Conservation (phyloP, 1,139 yeast species). For the Ashbya aceris region DNA sequence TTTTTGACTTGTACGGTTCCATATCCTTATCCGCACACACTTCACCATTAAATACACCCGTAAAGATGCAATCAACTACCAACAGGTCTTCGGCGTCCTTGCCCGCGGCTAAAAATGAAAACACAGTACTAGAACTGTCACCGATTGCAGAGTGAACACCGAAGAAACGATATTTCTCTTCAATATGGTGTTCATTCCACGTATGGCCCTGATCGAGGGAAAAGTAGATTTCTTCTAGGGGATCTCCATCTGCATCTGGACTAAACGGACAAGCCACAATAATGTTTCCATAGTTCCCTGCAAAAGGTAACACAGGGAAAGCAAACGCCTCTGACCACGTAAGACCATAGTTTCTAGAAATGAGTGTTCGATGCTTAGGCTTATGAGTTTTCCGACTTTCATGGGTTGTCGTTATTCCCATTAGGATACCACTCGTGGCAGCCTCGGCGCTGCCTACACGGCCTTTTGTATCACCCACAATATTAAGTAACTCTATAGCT, state of each 20-base stretch:
- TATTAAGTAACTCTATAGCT: neutral
- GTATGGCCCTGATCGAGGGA: constrained; percentile 69
- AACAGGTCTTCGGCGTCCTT: constrained; percentile 5
- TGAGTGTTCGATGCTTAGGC: constrained; percentile 35
- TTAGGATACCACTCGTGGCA: neutral
- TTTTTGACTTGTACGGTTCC: constrained; percentile 53
- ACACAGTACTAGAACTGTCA: constrained; percentile 65
- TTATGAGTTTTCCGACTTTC: constrained; percentile 13
- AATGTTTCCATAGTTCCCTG: constrained; percentile 77
- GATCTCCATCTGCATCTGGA: constrained; percentile 24
- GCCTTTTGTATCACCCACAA: no score
- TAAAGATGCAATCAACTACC: constrained; percentile 50
- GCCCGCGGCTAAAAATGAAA: constrained; percentile 42
- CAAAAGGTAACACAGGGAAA: constrained; percentile 48
- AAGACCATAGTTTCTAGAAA: constrained; percentile 73
- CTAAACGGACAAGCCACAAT: constrained; percentile 44
- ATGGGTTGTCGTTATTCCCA: neutral
- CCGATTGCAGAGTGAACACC: constrained; percentile 45
- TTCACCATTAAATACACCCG: constrained; percentile 43
- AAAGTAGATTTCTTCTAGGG: constrained; percentile 36
- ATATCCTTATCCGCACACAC: constrained; percentile 50
- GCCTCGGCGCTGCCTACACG: no score
- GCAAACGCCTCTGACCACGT: constrained; percentile 55
- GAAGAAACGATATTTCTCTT: constrained; percentile 38
- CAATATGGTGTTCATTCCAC: constrained; percentile 49